Evolutionary conservation across 306 rosid genomes (phyloP).

Genomic region (Glycine tomentella): DNA sequence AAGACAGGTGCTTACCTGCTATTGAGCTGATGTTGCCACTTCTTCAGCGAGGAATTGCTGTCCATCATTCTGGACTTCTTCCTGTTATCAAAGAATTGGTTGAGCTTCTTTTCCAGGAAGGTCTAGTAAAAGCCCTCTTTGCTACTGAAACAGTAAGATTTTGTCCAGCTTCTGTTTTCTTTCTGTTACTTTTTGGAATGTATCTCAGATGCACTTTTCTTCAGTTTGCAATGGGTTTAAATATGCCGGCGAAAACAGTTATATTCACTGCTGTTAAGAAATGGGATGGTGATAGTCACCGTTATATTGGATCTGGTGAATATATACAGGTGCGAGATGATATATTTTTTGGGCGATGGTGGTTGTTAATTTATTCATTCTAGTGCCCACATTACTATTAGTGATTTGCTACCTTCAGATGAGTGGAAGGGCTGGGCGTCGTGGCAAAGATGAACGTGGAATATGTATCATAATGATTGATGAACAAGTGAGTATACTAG

Average conservation of each 20-base stretch:
- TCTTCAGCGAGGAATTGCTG: conserved; percentile 96
- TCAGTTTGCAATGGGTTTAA: conserved; percentile 99
- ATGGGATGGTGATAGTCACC: conserved; percentile 99
- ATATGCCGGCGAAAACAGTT: conserved; percentile 99
- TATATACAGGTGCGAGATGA: conserved; percentile 84
- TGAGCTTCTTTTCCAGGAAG: conserved; percentile 97
- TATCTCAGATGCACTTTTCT: conserved; percentile 40
- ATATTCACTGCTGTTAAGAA: conserved; percentile 95
- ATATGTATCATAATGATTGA: conserved; percentile 96
- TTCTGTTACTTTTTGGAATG: conserved; percentile 29
- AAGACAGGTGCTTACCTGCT: conserved; percentile 93
- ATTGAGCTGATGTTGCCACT: conserved; percentile 92
- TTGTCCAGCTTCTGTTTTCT: conserved; percentile 35
- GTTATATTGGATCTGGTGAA: conserved; percentile 97
- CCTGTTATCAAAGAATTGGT: conserved; percentile 98
- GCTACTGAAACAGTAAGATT: conserved; percentile 94
- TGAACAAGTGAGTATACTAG: conserved; percentile 74
- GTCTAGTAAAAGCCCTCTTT: conserved; percentile 97
- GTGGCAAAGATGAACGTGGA: conserved; percentile 98
- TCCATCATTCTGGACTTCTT: conserved; percentile 99
- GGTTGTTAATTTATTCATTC: conserved; percentile 45
- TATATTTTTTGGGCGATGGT: conserved; percentile 40
- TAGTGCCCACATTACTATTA: conserved; percentile 18
- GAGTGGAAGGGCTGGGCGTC: conserved; percentile 99
- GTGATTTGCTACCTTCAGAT: conserved; percentile 60